Percentiles rank a stretch among this genome's conserved stretches.
Conservation (phyloP, 1,139 yeast genomes). For the Suhomyces anneliseae region DNA sequence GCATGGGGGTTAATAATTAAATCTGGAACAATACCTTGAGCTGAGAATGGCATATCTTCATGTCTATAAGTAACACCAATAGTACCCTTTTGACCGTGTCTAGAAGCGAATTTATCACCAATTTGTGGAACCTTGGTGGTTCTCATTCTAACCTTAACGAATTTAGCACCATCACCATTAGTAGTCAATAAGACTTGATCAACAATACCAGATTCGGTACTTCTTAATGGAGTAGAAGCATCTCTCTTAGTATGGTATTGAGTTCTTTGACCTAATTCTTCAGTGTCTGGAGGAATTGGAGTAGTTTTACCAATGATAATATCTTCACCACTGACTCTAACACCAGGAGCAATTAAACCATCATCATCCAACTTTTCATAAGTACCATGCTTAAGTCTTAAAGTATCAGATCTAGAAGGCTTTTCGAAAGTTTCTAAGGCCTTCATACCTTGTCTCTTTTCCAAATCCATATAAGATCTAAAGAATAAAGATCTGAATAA, state of each 20-base stretch:
- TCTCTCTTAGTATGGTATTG: slow-evolving; percentile 97
- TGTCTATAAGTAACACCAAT: slow-evolving; percentile 98
- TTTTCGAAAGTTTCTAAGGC: slow-evolving; percentile 95
- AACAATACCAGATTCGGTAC: slow-evolving; percentile 97
- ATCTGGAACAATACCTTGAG: slow-evolving; percentile 96
- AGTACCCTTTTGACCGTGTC: slow-evolving; percentile 99
- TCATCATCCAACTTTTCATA: slow-evolving; percentile 97
- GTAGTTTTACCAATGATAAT: slow-evolving; percentile 98
- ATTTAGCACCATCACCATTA: slow-evolving; percentile 95
- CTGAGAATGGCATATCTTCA: slow-evolving; percentile 98
- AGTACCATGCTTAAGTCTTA: slow-evolving; percentile 95
- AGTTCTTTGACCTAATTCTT: slow-evolving; percentile 97
- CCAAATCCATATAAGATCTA: slow-evolving; percentile 98
- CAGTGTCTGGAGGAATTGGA: slow-evolving; percentile 97
- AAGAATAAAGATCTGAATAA: slow-evolving; percentile 92
- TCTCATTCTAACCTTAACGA: slow-evolving; percentile 98
- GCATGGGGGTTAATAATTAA: slow-evolving; percentile 98
- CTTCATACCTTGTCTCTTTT: slow-evolving; percentile 97
- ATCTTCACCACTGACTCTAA: slow-evolving; percentile 97
- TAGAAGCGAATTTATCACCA: slow-evolving; percentile 96
- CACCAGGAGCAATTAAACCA: slow-evolving; percentile 97
- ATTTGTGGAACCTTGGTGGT: slow-evolving; percentile 97
- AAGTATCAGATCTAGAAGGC: slow-evolving; percentile 91
- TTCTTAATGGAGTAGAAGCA: slow-evolving; percentile 95
- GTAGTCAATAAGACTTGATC: slow-evolving; percentile 97